Base-by-base conservation (phyloP, 495 filamentous ascomycete species). In the Clohesyomyces aquaticus region DNA sequence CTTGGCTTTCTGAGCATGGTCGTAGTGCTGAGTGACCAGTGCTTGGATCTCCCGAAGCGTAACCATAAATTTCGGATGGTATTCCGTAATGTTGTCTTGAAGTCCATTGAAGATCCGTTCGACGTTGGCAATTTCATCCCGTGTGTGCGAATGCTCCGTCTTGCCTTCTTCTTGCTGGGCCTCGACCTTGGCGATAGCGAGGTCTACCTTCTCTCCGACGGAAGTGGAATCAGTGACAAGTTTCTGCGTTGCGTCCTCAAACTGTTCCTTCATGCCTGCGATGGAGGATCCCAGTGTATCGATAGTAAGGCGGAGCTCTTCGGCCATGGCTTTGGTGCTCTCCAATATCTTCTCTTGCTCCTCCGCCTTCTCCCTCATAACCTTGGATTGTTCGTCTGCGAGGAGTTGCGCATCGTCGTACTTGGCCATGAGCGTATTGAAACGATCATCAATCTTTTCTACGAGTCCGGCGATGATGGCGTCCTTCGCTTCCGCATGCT, bases 201-300 rank as follows among this genome's bases (percentile, higher is more conserved):
- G 85, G 48, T 91, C 89, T 53, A 97, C 85, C 43, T 87, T 83
- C 49, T 82, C 82, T 68, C 93, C 89, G 46, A 96, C 89, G 0
- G 87, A 88, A 77, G 91, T 91, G 4, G 90, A 91, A n/a, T 94
- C 90, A 59, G 87, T 87, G 45, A 87, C 83, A 79, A 93, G 87
- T 63, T 91, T 91, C 72, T 96, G 91, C 41, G 90, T 84, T 0
- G 86, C 86, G 35, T 95, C 90, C n/a, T 85, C 90, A 57, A 96
- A 71, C 0, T 70, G 62, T 19, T 64, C 53, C 12, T 68, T 60
- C 51, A 77, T 67, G 3, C 63, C 61, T 11, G 73, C 72, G 22
- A 78, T 83, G 25, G 86, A 85, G n/a, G 84, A 81, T 16, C 91
- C 89, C 68, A 97, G 88, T 10, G 88, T 88, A 60, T 96, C 91